phyloP scores from a whole-genome alignment of 495 filamentous ascomycete genomes.

The Penicillium salamii region DNA sequence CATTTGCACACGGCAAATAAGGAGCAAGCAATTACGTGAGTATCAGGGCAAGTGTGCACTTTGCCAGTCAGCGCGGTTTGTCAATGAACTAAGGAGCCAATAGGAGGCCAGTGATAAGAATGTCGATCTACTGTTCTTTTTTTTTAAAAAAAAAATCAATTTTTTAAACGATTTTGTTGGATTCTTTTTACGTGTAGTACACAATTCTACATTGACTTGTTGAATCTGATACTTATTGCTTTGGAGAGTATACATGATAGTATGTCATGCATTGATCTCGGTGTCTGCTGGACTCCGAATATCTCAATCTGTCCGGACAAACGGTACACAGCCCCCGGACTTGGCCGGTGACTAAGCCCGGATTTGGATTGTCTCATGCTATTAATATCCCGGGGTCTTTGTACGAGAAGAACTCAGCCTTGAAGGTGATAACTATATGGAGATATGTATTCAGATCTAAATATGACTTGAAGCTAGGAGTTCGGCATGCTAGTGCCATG shows the following conservation, averaged over 20 bases:
- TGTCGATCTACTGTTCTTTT: constrained; percentile 16
- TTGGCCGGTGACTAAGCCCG: constrained; percentile 9
- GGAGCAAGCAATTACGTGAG: constrained; percentile 4
- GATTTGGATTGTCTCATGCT: constrained; percentile 7
- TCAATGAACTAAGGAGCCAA: constrained; percentile 30
- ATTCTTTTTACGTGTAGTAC: neutral
- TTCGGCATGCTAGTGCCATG: neutral
- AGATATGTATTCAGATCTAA: neutral
- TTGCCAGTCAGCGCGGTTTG: constrained; percentile 38
- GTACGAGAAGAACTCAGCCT: no score
- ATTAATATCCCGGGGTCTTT: no score
- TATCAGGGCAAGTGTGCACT: constrained; percentile 3
- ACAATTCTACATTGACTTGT: neutral
- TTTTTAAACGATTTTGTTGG: no score
- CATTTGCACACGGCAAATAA: neutral
- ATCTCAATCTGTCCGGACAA: neutral
- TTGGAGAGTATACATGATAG: no score
- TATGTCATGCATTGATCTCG: no score
- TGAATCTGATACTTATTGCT: no score
- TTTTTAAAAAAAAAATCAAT: no score
- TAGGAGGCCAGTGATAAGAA: constrained; percentile 32
- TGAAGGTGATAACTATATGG: no score
- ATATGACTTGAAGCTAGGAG: neutral
- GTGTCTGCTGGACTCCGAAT: no score
- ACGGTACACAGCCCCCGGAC: constrained; percentile 2